A percentile compares a stretch with the other conserved stretches of the same genome.
These are phyloP conservation scores for Oryza glumipatula DNA, from an alignment of 176 grass and related monocot species.

Conservation along the genomic window DNA sequence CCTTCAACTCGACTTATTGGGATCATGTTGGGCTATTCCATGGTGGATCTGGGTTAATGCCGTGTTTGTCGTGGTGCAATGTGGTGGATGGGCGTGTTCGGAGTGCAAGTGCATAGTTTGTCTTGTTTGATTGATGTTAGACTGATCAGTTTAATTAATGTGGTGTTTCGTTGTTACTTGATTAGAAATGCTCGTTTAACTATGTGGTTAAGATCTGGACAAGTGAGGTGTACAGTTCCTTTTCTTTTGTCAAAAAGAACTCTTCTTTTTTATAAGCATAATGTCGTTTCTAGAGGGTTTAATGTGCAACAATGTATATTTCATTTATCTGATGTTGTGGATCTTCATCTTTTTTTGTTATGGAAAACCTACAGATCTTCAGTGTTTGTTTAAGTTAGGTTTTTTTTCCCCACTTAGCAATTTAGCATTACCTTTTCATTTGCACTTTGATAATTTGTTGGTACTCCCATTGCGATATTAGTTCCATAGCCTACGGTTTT, in stretches of 20 bases:
- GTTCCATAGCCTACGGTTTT: background rate
- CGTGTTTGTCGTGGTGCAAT: background rate
- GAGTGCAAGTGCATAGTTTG: background rate
- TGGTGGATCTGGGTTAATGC: background rate
- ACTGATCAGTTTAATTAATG: background rate
- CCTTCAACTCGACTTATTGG: too few relatives aligned
- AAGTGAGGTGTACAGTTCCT: background rate
- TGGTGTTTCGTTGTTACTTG: background rate
- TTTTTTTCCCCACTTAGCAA: background rate
- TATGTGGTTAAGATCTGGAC: background rate
- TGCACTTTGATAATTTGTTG: background rate
- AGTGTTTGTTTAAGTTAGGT: background rate
- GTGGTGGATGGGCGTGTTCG: background rate
- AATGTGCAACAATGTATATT: background rate
- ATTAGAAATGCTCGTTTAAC: too few relatives aligned
- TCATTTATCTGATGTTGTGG: background rate
- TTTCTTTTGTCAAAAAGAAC: background rate
- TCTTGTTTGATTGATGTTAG: background rate
- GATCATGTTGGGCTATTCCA: background rate
- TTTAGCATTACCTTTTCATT: background rate
- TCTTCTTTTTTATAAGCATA: background rate
- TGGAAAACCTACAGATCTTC: background rate
- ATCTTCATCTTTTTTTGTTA: background rate
- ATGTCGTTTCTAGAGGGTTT: background rate
- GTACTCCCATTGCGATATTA: background rate